These are phyloP conservation scores for Durusdinium trenchii DNA, from an alignment of 73 alveolate species.

Conservation along the genomic window DNA sequence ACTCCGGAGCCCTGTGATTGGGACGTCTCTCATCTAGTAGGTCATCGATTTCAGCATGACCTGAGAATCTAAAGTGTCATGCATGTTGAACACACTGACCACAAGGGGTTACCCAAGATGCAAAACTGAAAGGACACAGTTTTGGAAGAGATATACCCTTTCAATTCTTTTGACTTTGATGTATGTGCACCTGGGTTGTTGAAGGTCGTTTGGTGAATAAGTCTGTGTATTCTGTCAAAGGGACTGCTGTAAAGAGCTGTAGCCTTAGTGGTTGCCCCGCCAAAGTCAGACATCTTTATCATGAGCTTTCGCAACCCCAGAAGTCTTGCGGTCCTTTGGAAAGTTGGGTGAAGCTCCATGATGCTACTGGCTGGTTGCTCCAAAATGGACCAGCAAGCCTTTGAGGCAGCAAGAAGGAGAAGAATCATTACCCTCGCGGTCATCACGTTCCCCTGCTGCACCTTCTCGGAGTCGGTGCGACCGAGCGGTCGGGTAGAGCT, in stretches of 20 bases:
- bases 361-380: neutral
- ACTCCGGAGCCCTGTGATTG: neutral
- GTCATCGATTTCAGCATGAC: neutral
- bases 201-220: neutral
- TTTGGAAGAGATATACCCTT: neutral
- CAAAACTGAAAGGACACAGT: neutral
- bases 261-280: neutral
- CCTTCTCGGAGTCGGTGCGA: neutral
- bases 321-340: neutral
- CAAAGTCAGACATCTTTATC: neutral
- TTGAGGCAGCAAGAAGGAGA: neutral
- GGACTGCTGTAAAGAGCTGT: neutral
- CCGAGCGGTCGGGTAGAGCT: neutral
- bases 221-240: neutral
- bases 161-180: neutral
- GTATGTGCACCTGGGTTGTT: neutral
- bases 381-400: neutral
- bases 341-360: neutral
- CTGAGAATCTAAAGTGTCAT: too few species aligned
- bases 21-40: neutral
- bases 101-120: neutral
- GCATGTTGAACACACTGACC: too few species aligned
- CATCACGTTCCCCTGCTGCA: neutral
- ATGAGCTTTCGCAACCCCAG: neutral
- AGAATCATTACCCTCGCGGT: neutral